Conservation (phyloP, 2,329 filamentous ascomycete genomes). For the Stemphylium vesicarium region DNA sequence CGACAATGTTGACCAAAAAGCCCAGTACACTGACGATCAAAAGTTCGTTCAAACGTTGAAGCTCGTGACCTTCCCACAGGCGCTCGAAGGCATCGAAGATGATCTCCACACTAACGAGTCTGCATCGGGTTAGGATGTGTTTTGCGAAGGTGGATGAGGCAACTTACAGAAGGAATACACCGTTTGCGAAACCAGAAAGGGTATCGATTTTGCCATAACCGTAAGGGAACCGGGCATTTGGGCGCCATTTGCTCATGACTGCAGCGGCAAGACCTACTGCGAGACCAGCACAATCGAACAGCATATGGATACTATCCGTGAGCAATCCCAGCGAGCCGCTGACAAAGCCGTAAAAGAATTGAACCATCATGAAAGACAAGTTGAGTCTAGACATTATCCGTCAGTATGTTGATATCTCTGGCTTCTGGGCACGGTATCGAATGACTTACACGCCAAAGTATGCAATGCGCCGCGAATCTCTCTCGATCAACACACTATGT, state of each 20-base stretch:
- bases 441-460: conserved; percentile 86
- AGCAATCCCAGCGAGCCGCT: conserved; percentile 94
- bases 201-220: conserved; percentile 98
- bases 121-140: conserved; percentile 44
- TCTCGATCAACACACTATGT: conserved; percentile 85
- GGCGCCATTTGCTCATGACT: conserved; percentile 96
- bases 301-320: conserved; percentile 98
- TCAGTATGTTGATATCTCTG: neutral
- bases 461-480: conserved; percentile 92
- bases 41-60: conserved; percentile 83
- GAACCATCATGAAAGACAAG: conserved; percentile 91
- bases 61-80: conserved; percentile 80
- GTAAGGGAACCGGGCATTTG: conserved; percentile 87
- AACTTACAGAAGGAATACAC: conserved; percentile 84
- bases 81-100: conserved; percentile 92
- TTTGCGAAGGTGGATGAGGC: neutral
- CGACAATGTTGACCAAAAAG: conserved; percentile 87
- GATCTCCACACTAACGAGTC: conserved; percentile 93
- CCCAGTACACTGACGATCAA: conserved; percentile 88
- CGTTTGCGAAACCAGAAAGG: conserved; percentile 93
- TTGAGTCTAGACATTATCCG: conserved; percentile 69
- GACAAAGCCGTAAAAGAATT: conserved; percentile 90
- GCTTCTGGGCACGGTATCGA: too few species aligned
- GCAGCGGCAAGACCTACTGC: conserved; percentile 89
- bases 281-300: conserved; percentile 95